Base-by-base conservation (phyloP, 371 early-diverging fungal species). In the Rhizopus delemar region DNA sequence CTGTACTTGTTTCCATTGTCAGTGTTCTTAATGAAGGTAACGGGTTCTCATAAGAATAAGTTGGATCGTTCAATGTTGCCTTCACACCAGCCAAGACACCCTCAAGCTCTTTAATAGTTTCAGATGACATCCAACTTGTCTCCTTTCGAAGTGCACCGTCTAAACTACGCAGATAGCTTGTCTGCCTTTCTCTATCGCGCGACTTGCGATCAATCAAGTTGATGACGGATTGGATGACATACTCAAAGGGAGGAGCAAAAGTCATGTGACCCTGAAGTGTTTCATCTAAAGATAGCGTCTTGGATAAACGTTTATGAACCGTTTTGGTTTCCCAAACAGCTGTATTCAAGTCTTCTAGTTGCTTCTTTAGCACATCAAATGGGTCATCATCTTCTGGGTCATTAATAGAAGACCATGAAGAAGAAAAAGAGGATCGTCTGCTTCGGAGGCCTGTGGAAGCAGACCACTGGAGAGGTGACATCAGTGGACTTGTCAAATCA, bases 301-400 rank as follows among this genome's bases (percentile, higher is more conserved):
- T 75, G 51, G 70, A 65, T 13, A 81, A 57, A 12, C 78, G 72
- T 60, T 81, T 80, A 49, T 75, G 77, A 33, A 74, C 65, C 15
- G 76, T 77, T 50, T 77, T 80, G n/a, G 77, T 77, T 57, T 80
- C 77, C 77, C 77, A 77, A 2, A 75, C 76, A 28, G 73, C 70
- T 41, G 72, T 71, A 60, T 77, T 75, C 32, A 75, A 57, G 15
- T 81, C 81, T 51, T 81, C 81, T 8, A 81, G 50, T 31, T 81
- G 81, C 53, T 74, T 59, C 51, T 74, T 77, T 34, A 81, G 65
- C 12, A 65, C 66, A 57, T 80, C 81, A 60, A 80, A 77, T n/a
- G 77, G 81, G 41, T 80, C 81, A 49, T 72, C 71, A 33, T 77
- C 78, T 55, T 73, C 74, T 34, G 61, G 68, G n/a, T 69, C 69